phyloP scores from a whole-genome alignment of 2,329 filamentous ascomycete genomes.

The Trichoderma sp. region DNA sequence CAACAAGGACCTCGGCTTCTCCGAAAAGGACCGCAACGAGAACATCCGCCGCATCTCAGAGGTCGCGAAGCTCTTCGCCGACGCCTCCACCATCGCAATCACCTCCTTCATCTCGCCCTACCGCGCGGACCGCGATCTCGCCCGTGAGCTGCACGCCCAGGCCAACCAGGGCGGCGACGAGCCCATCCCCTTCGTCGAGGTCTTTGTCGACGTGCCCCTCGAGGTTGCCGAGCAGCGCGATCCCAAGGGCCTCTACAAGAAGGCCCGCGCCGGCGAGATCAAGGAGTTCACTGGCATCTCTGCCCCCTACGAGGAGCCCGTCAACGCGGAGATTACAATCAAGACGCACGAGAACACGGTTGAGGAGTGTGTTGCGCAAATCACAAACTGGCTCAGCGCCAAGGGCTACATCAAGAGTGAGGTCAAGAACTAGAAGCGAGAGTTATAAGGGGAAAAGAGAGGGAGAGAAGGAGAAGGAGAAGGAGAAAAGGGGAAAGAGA shows the following conservation, averaged over 20 bases:
- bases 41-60: conserved; percentile 97
- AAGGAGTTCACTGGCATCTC: conserved; percentile 97
- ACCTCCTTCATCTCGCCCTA: conserved; percentile 98
- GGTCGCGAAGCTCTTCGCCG: conserved; percentile 95
- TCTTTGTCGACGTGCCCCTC: conserved; percentile 87
- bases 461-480: too few species aligned
- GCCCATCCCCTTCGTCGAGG: conserved; percentile 84
- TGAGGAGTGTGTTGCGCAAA: conserved; percentile 83
- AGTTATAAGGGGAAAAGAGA: neutral
- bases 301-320: conserved; percentile 89
- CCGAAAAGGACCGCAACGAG: conserved; percentile 88
- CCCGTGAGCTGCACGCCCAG: conserved; percentile 72
- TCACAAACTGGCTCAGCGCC: conserved; percentile 72
- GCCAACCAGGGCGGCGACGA: conserved; percentile 54
- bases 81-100: conserved; percentile 80
- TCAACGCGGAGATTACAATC: conserved; percentile 82
- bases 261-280: conserved; percentile 88
- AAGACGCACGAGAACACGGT: conserved; percentile 77
- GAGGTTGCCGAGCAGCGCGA: conserved; percentile 92
- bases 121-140: conserved; percentile 77
- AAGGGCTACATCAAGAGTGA: conserved; percentile 49
- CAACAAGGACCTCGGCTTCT: conserved; percentile 97
- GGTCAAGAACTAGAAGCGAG: neutral
- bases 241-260: conserved; percentile 97
- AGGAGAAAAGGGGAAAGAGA: conserved; percentile 21